Percentiles rank a stretch among this genome's conserved stretches.
phyloP scores from a whole-genome alignment of 371 early-diverging fungal genomes.

The Capniomyces stellatus region DNA sequence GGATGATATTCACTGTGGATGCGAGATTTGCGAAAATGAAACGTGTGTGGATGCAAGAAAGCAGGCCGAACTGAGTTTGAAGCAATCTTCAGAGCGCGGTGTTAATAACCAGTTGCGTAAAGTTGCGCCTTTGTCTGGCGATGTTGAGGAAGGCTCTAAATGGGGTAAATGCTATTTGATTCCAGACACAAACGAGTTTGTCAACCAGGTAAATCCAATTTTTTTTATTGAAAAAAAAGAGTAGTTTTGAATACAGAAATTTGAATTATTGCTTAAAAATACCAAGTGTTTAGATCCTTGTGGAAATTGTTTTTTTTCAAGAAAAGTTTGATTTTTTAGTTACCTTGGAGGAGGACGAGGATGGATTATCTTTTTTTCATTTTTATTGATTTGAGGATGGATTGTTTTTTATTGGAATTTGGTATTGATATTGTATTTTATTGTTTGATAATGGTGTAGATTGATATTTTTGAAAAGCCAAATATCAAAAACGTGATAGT shows the following conservation, averaged over 20 bases:
- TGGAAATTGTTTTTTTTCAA: too few species aligned
- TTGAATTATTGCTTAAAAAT: too few species aligned
- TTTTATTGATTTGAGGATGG: too few species aligned
- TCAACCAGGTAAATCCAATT: constrained; percentile 50
- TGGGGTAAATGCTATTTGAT: constrained; percentile 53
- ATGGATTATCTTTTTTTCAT: too few species aligned
- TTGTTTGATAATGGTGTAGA: constrained; percentile 31
- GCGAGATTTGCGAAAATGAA: constrained; percentile 35
- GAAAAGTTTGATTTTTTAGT: too few species aligned
- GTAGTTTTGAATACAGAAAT: too few species aligned
- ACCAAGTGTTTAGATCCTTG: too few species aligned
- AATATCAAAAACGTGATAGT: constrained; percentile 77
- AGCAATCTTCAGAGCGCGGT: constrained; percentile 10
- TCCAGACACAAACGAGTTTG: constrained; percentile 90
- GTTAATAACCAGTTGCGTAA: constrained; percentile 9
- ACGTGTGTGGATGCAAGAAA: constrained; percentile 9
- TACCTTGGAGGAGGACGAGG: too few species aligned
- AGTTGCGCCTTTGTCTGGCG: constrained; percentile 13
- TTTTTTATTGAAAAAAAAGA: too few species aligned
- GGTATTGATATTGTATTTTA: too few species aligned
- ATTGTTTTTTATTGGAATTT: too few species aligned
- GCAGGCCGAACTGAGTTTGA: constrained; percentile 1
- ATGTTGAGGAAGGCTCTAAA: constrained; percentile 28
- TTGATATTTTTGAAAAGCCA: constrained; percentile 81
- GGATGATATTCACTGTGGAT: constrained; percentile 83